A percentile compares a stretch with the other conserved stretches of the same genome.
Evolutionary conservation across 768 basidiomycete species (phyloP).

Genomic region (Boletus coccyginus): DNA sequence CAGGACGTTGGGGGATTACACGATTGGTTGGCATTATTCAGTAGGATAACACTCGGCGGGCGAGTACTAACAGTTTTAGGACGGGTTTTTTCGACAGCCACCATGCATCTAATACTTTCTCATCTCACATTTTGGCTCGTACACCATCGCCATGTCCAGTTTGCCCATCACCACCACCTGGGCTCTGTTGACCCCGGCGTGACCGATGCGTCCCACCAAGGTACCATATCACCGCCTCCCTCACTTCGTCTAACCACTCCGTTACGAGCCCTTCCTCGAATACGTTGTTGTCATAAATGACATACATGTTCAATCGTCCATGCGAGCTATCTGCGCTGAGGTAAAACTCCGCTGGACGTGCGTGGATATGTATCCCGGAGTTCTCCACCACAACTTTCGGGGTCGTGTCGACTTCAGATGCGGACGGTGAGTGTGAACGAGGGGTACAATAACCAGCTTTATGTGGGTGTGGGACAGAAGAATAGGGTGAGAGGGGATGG

Average conservation of each 20-base stretch:
- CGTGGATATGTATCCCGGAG: conserved; percentile 30
- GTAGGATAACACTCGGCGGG: no score
- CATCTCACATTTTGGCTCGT: not conserved
- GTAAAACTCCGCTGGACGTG: conserved; percentile 44
- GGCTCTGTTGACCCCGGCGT: no score
- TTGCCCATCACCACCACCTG: not conserved
- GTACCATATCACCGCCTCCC: conserved; percentile 32
- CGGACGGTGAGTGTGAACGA: not conserved
- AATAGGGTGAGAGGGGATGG: conserved; percentile 23
- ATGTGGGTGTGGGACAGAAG: conserved; percentile 9
- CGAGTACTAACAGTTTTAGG: no score
- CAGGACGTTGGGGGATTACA: no score
- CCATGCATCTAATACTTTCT: not conserved
- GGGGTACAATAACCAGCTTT: conserved; percentile 8
- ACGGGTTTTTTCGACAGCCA: no score
- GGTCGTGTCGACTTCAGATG: not conserved
- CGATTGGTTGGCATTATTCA: no score
- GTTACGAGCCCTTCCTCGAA: conserved; percentile 38
- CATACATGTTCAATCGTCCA: conserved; percentile 32
- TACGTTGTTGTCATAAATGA: conserved; percentile 46
- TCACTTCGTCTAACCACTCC: conserved; percentile 51
- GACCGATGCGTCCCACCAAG: conserved; percentile 13
- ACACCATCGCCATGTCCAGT: not conserved
- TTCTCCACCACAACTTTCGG: conserved; percentile 14
- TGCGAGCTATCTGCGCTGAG: conserved; percentile 39